phyloP scores from a whole-genome alignment of 345 rosid genomes.

The Brassica incana region DNA sequence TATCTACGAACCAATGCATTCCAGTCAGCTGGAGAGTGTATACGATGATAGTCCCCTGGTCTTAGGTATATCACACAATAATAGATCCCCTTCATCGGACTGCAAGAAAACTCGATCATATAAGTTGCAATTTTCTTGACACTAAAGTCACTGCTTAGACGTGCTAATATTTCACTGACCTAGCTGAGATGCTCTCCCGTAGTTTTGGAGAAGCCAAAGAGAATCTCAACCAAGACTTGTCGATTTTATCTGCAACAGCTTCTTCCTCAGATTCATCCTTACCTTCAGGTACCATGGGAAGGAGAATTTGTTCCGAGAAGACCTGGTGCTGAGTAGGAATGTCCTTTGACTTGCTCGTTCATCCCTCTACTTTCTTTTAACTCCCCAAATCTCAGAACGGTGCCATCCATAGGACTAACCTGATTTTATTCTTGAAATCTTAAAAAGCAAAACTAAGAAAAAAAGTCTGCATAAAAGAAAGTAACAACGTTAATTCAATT shows the following conservation, averaged over 20 bases:
- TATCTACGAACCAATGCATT: slow-evolving; percentile 54
- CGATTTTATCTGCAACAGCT: slow-evolving; percentile 42
- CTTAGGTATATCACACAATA: slow-evolving; percentile 68
- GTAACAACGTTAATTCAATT: slow-evolving; percentile 37
- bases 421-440: slow-evolving; percentile 40
- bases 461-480: slow-evolving; percentile 27
- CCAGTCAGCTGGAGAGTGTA: slow-evolving; percentile 96
- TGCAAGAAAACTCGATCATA: slow-evolving; percentile 40
- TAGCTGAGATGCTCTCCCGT: slow-evolving; percentile 49
- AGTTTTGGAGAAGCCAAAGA: slow-evolving; percentile 81
- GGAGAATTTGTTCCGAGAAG: slow-evolving; percentile 81
- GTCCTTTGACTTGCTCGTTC: slow-evolving; percentile 98
- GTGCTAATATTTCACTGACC: slow-evolving; percentile 42
- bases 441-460: slow-evolving; percentile 18
- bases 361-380: slow-evolving; percentile 72
- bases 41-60: slow-evolving; percentile 89
- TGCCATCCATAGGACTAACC: slow-evolving; percentile 97
- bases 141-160: not conserved
- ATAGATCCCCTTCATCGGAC: slow-evolving; percentile 48
- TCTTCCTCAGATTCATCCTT: slow-evolving; percentile 40
- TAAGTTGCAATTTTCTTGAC: not conserved
- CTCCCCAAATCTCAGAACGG: slow-evolving; percentile 78
- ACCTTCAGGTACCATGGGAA: slow-evolving; percentile 60
- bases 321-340: slow-evolving; percentile 74
- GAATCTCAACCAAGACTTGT: slow-evolving; percentile 78